These are phyloP conservation scores for Lachancea fermentati DNA, from an alignment of 805 yeast genomes.

Conservation along the genomic window DNA sequence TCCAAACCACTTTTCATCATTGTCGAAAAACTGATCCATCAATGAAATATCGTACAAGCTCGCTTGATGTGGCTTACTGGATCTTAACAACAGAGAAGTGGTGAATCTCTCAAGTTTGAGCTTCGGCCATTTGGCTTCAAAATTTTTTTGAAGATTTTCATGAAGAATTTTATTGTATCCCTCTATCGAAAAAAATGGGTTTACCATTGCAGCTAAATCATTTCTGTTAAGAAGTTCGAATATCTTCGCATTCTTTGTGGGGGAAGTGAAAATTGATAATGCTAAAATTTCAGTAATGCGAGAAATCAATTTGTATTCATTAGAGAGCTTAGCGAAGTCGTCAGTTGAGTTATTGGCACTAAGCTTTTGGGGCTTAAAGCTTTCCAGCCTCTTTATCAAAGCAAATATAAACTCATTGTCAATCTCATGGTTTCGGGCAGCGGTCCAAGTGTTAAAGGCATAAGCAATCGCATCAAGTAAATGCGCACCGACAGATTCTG, in stretches of 20 bases:
- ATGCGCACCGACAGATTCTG: constrained; percentile 59
- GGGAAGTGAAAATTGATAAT: constrained; percentile 56
- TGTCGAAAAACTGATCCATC: constrained; percentile 54
- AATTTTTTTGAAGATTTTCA: constrained; percentile 39
- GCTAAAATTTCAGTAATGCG: constrained; percentile 74
- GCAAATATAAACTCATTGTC: constrained; percentile 38
- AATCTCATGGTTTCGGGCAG: constrained; percentile 46
- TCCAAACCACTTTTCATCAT: constrained; percentile 41
- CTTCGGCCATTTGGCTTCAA: constrained; percentile 44
- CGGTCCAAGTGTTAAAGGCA: constrained; percentile 75
- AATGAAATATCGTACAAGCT: constrained; percentile 54
- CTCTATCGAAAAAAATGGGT: constrained; percentile 38
- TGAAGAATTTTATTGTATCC: constrained; percentile 46
- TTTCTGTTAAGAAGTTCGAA: constrained; percentile 36
- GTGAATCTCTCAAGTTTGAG: constrained; percentile 47
- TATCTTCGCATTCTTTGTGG: constrained; percentile 40
- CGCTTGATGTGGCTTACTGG: constrained; percentile 46
- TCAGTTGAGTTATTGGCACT: constrained; percentile 8
- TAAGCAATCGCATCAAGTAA: constrained; percentile 66
- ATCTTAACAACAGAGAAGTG: constrained; percentile 39
- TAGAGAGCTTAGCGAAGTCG: constrained; percentile 38
- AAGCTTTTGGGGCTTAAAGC: constrained; percentile 22
- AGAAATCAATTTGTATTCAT: constrained; percentile 53
- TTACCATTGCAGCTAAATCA: constrained; percentile 30
- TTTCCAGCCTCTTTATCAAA: constrained; percentile 35